phyloP scores from a whole-genome alignment of 805 yeast genomes.

The Candida chilensis region DNA sequence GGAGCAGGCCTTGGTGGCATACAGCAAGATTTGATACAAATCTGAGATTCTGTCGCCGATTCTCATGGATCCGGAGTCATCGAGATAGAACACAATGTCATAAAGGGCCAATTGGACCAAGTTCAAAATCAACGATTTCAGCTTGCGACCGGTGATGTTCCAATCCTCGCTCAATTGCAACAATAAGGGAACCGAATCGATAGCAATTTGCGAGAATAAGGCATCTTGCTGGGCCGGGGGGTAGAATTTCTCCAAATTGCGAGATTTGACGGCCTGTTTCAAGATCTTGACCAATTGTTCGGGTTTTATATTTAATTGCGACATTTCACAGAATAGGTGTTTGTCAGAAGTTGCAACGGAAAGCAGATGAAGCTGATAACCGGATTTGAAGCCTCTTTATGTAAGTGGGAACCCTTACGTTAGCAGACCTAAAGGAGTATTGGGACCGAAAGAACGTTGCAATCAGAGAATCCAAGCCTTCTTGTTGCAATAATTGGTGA shows the following conservation, averaged over 20 bases:
- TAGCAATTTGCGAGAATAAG: not conserved
- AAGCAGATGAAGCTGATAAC: too few relatives aligned
- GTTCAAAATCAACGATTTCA: conserved; percentile 10
- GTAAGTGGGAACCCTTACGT: too few relatives aligned
- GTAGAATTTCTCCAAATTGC: not conserved
- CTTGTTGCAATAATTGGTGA: too few relatives aligned
- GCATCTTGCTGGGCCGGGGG: not conserved
- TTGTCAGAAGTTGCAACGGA: too few relatives aligned
- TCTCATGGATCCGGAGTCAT: conserved; percentile 19
- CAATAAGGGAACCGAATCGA: not conserved
- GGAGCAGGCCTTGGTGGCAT: conserved; percentile 15
- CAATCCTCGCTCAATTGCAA: too few relatives aligned
- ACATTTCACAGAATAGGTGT: too few relatives aligned
- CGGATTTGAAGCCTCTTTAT: too few relatives aligned
- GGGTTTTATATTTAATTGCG: not conserved
- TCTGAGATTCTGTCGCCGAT: conserved; percentile 17
- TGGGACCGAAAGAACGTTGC: too few relatives aligned
- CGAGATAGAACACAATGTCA: conserved; percentile 14
- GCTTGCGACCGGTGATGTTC: conserved; percentile 12
- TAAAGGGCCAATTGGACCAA: conserved; percentile 12
- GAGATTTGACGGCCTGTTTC: not conserved
- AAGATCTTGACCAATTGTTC: conserved; percentile 1
- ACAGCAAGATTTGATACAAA: conserved; percentile 11
- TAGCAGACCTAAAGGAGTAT: too few relatives aligned
- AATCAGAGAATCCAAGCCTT: too few relatives aligned